Percentiles rank a stretch among this genome's conserved stretches.
Conservation (phyloP, 768 basidiomycete genomes). For the Candolleomyces eurysporus region DNA sequence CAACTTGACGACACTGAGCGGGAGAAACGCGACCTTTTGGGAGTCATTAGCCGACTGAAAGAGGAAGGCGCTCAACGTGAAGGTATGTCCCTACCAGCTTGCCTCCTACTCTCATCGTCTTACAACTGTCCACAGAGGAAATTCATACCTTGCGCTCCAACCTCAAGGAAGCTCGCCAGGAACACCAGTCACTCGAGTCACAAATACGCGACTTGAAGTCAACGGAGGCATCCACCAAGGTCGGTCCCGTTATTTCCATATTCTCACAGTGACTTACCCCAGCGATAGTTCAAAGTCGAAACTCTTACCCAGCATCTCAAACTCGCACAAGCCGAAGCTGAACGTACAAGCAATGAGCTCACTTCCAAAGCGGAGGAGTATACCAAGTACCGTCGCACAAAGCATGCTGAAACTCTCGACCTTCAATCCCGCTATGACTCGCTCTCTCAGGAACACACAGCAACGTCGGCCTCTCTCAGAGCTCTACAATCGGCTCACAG, state of each 20-base stretch:
- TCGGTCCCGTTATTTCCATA: constrained; percentile 24
- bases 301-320: constrained; percentile 79
- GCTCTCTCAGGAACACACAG: constrained; percentile 61
- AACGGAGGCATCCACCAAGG: constrained; percentile 74
- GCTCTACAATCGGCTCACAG: constrained; percentile 71
- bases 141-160: constrained; percentile 63
- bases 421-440: constrained; percentile 79
- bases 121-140: constrained; percentile 51
- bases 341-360: constrained; percentile 70
- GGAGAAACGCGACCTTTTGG: constrained; percentile 88
- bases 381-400: constrained; percentile 75
- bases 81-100: constrained; percentile 45
- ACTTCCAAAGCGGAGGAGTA: constrained; percentile 76
- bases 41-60: constrained; percentile 79
- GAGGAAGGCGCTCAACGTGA: constrained; percentile 73
- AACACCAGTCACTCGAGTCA: constrained; percentile 63
- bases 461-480: constrained; percentile 67
- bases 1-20: constrained; percentile 75
- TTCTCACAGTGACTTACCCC: background rate
- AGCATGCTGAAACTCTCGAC: constrained; percentile 73
- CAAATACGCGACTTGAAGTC: constrained; percentile 74
- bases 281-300: constrained; percentile 77
- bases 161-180: constrained; percentile 74
- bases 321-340: constrained; percentile 72
- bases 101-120: background rate